Conservation (phyloP, 768 basidiomycete species). For the Hydnomerulius pinastri region DNA sequence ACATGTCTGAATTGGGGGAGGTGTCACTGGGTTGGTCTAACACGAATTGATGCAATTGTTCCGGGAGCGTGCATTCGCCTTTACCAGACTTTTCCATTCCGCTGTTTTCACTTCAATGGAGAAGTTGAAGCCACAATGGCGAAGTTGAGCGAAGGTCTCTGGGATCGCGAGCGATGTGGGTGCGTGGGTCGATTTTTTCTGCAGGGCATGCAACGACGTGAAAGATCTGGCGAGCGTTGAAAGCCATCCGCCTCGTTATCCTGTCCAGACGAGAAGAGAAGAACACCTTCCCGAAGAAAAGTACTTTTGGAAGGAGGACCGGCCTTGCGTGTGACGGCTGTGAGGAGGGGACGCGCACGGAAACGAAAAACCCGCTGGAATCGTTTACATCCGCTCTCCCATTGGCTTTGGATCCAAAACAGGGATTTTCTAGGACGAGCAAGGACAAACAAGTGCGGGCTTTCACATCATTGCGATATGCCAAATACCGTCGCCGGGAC, state of each 20-base stretch:
- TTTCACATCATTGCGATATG: conserved; percentile 11
- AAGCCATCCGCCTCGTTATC: conserved; percentile 24
- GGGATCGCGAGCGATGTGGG: conserved; percentile 5
- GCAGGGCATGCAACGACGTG: conserved; percentile 15
- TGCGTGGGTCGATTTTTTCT: conserved; percentile 19
- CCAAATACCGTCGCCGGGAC: conserved; percentile 26
- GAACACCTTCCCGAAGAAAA: conserved; percentile 12
- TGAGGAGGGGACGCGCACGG: conserved; percentile 24
- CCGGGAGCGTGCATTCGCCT: conserved; percentile 10
- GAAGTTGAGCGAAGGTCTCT: conserved; percentile 7
- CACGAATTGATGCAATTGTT: conserved; percentile 10
- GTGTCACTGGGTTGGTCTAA: conserved; percentile 2
- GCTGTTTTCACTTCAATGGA: not conserved
- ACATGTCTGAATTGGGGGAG: not conserved
- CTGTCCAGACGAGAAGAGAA: conserved; percentile 4
- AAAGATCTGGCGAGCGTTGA: conserved; percentile 16
- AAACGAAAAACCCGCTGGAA: conserved; percentile 28
- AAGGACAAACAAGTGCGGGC: conserved; percentile 18
- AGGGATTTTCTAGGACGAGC: conserved; percentile 21
- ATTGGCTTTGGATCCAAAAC: conserved; percentile 23
- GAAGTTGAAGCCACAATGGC: not conserved
- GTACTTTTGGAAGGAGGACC: conserved; percentile 7
- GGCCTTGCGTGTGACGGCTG: conserved; percentile 8
- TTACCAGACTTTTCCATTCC: conserved; percentile 12
- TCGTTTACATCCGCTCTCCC: conserved; percentile 32